These are phyloP conservation scores for Polyporus arcularius DNA, from an alignment of 768 basidiomycete species.

Conservation along the genomic window DNA sequence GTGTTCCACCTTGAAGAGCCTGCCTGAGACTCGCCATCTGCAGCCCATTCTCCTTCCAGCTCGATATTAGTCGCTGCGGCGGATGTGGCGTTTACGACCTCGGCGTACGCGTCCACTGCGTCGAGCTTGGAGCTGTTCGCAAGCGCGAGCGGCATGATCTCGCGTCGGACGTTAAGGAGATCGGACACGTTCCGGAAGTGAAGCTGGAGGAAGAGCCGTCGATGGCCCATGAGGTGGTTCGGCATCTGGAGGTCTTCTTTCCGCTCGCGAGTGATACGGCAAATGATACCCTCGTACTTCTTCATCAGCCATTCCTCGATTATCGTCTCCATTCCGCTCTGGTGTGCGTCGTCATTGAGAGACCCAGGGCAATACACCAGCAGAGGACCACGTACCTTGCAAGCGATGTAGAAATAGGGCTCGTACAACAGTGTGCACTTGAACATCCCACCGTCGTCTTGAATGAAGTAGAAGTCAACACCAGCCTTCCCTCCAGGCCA, in stretches of 20 bases:
- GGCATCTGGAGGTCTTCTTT: slow-evolving; percentile 96
- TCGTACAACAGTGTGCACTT: slow-evolving; percentile 92
- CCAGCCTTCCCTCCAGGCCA: slow-evolving; percentile 84
- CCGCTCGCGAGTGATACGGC: slow-evolving; percentile 72
- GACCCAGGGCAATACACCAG: background rate
- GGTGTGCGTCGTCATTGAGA: background rate
- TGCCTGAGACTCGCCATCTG: slow-evolving; percentile 40
- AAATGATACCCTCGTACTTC: slow-evolving; percentile 86
- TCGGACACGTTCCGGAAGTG: slow-evolving; percentile 94
- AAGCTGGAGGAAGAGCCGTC: slow-evolving; percentile 83
- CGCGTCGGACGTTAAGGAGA: slow-evolving; percentile 82
- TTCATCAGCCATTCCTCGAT: slow-evolving; percentile 97
- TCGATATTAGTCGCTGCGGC: slow-evolving; percentile 65
- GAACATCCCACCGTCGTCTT: slow-evolving; percentile 96
- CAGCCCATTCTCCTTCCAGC: slow-evolving; percentile 64
- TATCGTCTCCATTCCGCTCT: slow-evolving; percentile 83
- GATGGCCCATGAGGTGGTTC: slow-evolving; percentile 96
- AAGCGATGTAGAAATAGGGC: slow-evolving; percentile 92
- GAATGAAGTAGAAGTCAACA: slow-evolving; percentile 96
- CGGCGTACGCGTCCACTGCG: slow-evolving; percentile 97
- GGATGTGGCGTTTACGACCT: slow-evolving; percentile 84
- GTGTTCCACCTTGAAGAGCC: slow-evolving; percentile 29
- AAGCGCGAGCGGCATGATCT: slow-evolving; percentile 85
- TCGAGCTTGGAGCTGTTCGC: slow-evolving; percentile 91
- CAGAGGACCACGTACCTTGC: slow-evolving; percentile 62